Conservation (phyloP, 805 yeast genomes). For the Yueomyces sp. region DNA sequence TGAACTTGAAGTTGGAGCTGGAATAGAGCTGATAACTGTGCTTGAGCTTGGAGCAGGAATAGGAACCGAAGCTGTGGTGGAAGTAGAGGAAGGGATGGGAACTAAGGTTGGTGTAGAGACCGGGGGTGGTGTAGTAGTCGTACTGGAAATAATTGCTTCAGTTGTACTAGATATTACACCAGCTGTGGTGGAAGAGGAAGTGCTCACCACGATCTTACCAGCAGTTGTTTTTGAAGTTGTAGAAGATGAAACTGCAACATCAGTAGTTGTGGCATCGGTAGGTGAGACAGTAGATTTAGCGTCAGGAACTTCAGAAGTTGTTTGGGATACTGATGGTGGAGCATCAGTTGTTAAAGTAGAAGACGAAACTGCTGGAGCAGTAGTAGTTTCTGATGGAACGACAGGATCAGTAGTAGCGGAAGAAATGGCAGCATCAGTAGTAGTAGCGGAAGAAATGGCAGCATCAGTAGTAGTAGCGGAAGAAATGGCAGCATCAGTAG, state of each 20-base stretch:
- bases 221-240: constrained; percentile 8
- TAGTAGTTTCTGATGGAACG: constrained; percentile 9
- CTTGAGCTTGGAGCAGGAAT: not conserved
- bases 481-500: constrained; percentile 1
- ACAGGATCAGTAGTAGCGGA: not conserved
- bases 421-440: constrained; percentile 1
- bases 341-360: constrained; percentile 15
- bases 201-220: constrained; percentile 7
- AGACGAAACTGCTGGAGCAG: constrained; percentile 18
- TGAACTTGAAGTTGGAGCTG: not conserved
- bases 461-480: constrained; percentile 9
- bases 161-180: constrained; percentile 25
- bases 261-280: constrained; percentile 14
- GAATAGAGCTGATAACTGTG: not conserved
- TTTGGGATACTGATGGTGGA: constrained; percentile 10
- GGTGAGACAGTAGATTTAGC: constrained; percentile 18
- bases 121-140: constrained; percentile 9
- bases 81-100: constrained; percentile 3
- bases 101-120: constrained; percentile 7
- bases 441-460: not conserved
- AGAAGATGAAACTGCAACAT: constrained; percentile 11
- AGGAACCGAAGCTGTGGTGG: constrained; percentile 13
- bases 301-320: constrained; percentile 7
- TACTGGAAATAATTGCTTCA: constrained; percentile 7
- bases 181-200: constrained; percentile 14